A percentile compares a stretch with the other conserved stretches of the same genome.
Conservation (phyloP, 306 rosid species). For the Dalbergia cochinchinensis region DNA sequence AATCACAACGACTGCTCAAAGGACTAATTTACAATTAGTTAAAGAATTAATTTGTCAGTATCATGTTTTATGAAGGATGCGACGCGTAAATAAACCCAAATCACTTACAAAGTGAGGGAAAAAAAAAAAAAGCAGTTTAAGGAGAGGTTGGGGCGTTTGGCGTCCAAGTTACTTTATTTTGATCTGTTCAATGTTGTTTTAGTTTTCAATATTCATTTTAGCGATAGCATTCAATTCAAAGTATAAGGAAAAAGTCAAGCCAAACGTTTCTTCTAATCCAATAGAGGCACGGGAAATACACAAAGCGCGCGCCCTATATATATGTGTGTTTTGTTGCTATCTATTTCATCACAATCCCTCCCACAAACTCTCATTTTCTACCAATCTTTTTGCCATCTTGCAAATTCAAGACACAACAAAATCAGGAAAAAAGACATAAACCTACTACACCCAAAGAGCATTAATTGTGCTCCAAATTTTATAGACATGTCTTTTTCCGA, state of each 20-base stretch:
- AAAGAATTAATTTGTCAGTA: no score
- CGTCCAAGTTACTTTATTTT: conserved; percentile 12
- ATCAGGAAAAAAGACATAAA: no score
- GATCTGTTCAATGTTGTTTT: neutral
- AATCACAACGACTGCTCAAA: no score
- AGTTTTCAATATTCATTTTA: conserved; percentile 6
- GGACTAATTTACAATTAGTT: no score
- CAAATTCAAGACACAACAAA: neutral
- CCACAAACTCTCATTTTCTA: conserved; percentile 8
- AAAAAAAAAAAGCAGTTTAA: no score
- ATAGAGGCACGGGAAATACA: neutral
- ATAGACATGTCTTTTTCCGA: conserved; percentile 20
- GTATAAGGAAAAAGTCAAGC: neutral
- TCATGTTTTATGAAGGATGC: no score
- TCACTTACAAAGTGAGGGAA: neutral
- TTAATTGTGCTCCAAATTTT: no score
- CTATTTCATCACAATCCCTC: neutral
- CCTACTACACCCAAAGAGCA: no score
- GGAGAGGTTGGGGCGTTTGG: neutral
- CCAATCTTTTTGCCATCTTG: neutral
- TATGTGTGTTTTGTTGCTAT: neutral
- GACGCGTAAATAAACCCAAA: no score
- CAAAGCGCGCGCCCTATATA: neutral
- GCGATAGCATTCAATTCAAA: neutral
- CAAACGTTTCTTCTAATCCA: neutral